Percentiles rank a stretch among this genome's conserved stretches.
Evolutionary conservation across 225 moss, liverwort and hornwort species (phyloP).

Genomic region (Physcomitrium patens): DNA sequence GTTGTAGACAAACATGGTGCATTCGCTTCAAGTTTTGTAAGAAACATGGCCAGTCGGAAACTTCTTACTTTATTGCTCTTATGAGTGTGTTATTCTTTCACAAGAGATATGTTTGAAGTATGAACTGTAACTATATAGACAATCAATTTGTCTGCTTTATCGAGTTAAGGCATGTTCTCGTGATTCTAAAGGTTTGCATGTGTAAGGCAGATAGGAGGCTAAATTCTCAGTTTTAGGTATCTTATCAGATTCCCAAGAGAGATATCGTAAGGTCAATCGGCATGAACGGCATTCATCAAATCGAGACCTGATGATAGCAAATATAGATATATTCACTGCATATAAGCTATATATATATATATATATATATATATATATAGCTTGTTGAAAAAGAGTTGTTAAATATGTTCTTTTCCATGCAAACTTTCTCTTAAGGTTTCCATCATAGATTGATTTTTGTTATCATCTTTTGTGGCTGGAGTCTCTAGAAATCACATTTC

Average conservation of each 20-base stretch:
- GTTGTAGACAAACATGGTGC: too few species aligned
- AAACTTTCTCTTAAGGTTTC: not conserved
- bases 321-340: constrained; percentile 22
- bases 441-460: not conserved
- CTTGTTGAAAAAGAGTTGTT: not conserved
- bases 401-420: not conserved
- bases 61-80: too few species aligned
- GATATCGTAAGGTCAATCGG: constrained; percentile 41
- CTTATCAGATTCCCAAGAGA: constrained; percentile 25
- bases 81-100: too few species aligned
- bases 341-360: constrained; percentile 16
- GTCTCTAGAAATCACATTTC: not conserved
- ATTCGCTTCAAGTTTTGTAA: too few species aligned
- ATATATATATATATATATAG: too few species aligned
- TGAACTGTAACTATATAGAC: too few species aligned
- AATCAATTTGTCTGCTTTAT: not conserved
- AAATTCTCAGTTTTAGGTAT: constrained; percentile 71
- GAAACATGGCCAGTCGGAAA: too few species aligned
- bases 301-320: constrained; percentile 21
- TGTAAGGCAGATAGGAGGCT: constrained; percentile 63
- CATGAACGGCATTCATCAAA: constrained; percentile 27
- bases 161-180: not conserved
- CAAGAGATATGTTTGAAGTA: too few species aligned
- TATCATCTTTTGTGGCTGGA: not conserved
- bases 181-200: not conserved